Evolutionary conservation across 1,139 yeast species (phyloP).

Genomic region (Suhomyces choctaworum): DNA sequence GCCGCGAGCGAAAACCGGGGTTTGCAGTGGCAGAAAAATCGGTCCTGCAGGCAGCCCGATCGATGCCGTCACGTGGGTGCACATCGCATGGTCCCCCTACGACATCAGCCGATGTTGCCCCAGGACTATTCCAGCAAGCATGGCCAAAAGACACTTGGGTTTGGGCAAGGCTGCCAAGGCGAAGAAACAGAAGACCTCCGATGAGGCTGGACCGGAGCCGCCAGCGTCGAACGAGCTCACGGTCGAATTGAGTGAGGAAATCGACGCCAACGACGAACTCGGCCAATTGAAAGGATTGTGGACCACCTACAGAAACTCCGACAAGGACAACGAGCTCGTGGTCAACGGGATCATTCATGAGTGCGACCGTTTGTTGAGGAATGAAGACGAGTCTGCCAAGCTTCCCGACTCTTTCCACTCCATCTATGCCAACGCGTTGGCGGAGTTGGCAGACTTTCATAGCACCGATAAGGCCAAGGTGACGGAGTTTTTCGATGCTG

Average conservation of each 20-base stretch:
- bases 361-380: conserved; percentile 76
- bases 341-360: conserved; percentile 89
- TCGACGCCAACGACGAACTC: conserved; percentile 74
- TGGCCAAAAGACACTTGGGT: conserved; percentile 82
- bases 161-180: conserved; percentile 63
- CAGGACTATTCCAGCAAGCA: conserved; percentile 17
- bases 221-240: conserved; percentile 47
- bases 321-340: conserved; percentile 60
- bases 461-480: conserved; percentile 41
- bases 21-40: too few relatives aligned
- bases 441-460: conserved; percentile 64
- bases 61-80: neutral
- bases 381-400: conserved; percentile 23
- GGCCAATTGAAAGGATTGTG: conserved; percentile 74
- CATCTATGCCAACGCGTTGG: conserved; percentile 70
- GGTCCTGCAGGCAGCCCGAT: too few relatives aligned
- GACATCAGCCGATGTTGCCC: conserved; percentile 4
- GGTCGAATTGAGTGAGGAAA: conserved; percentile 69
- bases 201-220: conserved; percentile 17
- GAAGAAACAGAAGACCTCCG: conserved; percentile 47
- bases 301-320: conserved; percentile 55
- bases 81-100: conserved; percentile 1
- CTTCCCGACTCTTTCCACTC: conserved; percentile 67
- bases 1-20: conserved; percentile 1
- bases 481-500: conserved; percentile 61